phyloP scores from a whole-genome alignment of 345 rosid species.

The Aquilaria sinensis region DNA sequence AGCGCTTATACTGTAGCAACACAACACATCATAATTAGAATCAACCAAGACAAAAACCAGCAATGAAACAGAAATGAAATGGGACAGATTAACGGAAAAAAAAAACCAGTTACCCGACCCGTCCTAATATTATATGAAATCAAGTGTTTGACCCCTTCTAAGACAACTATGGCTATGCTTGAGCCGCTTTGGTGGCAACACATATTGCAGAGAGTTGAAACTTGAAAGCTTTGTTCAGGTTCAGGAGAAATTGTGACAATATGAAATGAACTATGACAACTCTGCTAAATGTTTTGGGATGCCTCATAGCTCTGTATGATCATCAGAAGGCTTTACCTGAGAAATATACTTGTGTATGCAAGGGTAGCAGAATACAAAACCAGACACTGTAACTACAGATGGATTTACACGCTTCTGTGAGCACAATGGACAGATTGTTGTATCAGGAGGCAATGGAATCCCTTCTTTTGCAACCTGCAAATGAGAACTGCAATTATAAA shows the following conservation, averaged over 20 bases:
- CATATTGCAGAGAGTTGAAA: no score
- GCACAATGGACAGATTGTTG: conserved; percentile 84
- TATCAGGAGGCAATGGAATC: conserved; percentile 68
- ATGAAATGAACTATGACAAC: no score
- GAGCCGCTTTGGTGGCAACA: no score
- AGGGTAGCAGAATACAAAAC: conserved; percentile 94
- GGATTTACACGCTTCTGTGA: conserved; percentile 94
- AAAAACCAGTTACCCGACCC: no score
- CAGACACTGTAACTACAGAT: conserved; percentile 85
- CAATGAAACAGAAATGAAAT: background rate
- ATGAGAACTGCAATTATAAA: no score
- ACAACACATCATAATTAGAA: conserved; percentile 1
- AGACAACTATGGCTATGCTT: background rate
- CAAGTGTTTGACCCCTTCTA: background rate
- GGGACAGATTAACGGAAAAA: background rate
- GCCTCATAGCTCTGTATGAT: no score
- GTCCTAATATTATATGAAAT: background rate
- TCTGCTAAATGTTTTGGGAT: no score
- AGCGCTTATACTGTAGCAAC: conserved; percentile 70
- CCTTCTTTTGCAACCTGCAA: conserved; percentile 82
- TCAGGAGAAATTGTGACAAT: background rate
- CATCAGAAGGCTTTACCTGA: conserved; percentile 51
- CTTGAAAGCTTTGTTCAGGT: no score
- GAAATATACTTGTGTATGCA: conserved; percentile 89
- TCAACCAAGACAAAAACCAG: background rate